These are phyloP conservation scores for Pythium rishiriense DNA, from an alignment of 352 stramenopile species.

Conservation along the genomic window DNA sequence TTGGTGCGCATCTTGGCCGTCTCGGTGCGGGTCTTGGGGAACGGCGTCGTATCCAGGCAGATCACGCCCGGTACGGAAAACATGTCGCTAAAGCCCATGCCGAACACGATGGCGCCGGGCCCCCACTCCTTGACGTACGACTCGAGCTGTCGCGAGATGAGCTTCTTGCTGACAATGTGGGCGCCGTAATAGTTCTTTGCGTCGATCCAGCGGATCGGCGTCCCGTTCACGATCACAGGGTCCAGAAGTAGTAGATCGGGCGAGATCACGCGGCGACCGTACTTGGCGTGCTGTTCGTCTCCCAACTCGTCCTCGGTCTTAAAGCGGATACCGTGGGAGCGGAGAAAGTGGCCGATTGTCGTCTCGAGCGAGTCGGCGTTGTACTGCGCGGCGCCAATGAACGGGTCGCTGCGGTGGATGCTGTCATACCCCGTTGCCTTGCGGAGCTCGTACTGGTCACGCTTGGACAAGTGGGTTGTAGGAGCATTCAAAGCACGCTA, in stretches of 20 bases:
- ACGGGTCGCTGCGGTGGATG: slow-evolving; percentile 83
- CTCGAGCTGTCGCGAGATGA: slow-evolving; percentile 78
- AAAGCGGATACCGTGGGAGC: slow-evolving; percentile 59
- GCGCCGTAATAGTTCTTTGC: slow-evolving; percentile 89
- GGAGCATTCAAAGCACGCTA: slow-evolving; percentile 58
- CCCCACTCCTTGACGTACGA: slow-evolving; percentile 89
- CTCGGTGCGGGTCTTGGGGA: slow-evolving; percentile 74
- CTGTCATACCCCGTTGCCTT: slow-evolving; percentile 79
- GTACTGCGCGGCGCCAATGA: slow-evolving; percentile 70
- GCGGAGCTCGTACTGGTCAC: slow-evolving; percentile 69
- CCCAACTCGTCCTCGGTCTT: slow-evolving; percentile 78
- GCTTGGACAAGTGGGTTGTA: slow-evolving; percentile 51
- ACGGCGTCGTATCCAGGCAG: slow-evolving; percentile 81
- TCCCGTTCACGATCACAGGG: slow-evolving; percentile 81
- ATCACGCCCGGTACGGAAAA: slow-evolving; percentile 79
- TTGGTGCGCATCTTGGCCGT: slow-evolving; percentile 75
- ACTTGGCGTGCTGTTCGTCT: slow-evolving; percentile 56
- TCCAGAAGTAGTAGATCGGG: slow-evolving; percentile 81
- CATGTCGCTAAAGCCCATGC: slow-evolving; percentile 89
- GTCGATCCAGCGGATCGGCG: slow-evolving; percentile 85
- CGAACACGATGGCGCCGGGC: slow-evolving; percentile 80
- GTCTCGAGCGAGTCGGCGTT: slow-evolving; percentile 72
- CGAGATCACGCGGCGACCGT: slow-evolving; percentile 76
- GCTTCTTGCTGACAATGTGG: slow-evolving; percentile 86
- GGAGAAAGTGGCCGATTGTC: slow-evolving; percentile 76